A percentile compares a stretch with the other conserved stretches of the same genome.
Conservation (phyloP, 1,284 basidiomycete genomes). For the Exobasidium rhododendri region DNA sequence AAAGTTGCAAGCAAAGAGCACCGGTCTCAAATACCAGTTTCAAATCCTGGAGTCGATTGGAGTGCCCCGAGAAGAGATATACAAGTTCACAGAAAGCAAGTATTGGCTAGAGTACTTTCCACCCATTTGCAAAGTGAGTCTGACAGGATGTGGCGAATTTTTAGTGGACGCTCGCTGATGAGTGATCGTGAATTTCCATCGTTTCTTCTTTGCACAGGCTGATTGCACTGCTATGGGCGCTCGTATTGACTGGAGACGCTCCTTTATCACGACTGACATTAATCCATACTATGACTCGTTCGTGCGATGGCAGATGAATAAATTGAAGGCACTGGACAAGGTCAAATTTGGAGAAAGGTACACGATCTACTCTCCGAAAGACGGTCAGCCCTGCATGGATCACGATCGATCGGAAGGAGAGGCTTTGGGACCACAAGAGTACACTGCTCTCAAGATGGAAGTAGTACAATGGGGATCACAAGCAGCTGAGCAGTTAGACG, state of each 20-base stretch:
- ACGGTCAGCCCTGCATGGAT: slow-evolving; percentile 99
- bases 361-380: slow-evolving; percentile 98
- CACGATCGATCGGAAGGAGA: slow-evolving; percentile 96
- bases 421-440: slow-evolving; percentile 91
- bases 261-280: slow-evolving; percentile 88
- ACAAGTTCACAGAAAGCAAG: slow-evolving; percentile 88
- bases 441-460: slow-evolving; percentile 93
- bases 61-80: slow-evolving; percentile 83
- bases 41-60: slow-evolving; percentile 89
- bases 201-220: slow-evolving; percentile 57
- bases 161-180: slow-evolving; percentile 63
- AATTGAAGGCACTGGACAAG: slow-evolving; percentile 64
- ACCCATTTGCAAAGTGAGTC: slow-evolving; percentile 65
- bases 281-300: slow-evolving; percentile 98
- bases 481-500: slow-evolving; percentile 63
- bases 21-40: slow-evolving; percentile 94
- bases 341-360: slow-evolving; percentile 90
- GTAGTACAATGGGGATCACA: slow-evolving; percentile 63
- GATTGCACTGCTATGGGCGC: slow-evolving; percentile 86
- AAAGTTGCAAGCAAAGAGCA: slow-evolving; percentile 87
- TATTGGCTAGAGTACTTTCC: slow-evolving; percentile 95
- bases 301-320: slow-evolving; percentile 98
- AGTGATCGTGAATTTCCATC: slow-evolving; percentile 35
- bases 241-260: slow-evolving; percentile 94
- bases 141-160: neutral